phyloP scores from a whole-genome alignment of 768 basidiomycete species.

The Macrolepiota fuliginosa region DNA sequence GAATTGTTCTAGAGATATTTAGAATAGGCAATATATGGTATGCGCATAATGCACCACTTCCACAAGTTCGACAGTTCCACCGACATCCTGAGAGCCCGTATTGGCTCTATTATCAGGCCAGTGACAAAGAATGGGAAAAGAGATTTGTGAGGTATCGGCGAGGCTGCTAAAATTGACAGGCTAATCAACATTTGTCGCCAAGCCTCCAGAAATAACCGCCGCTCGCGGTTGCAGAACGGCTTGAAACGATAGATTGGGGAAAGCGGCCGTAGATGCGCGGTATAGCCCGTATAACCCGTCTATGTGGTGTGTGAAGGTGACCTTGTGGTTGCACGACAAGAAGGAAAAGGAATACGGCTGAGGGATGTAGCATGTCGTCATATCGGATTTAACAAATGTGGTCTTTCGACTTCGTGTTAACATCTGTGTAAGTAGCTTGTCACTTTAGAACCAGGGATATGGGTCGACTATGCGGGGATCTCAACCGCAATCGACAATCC shows the following conservation, averaged over 20 bases:
- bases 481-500: slow-evolving; percentile 36
- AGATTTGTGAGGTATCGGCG: not conserved
- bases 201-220: not conserved
- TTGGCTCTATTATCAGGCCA: not conserved
- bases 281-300: not conserved
- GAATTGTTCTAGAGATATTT: not conserved
- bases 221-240: slow-evolving; percentile 4
- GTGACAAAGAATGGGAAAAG: not conserved
- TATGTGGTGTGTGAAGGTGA: not conserved
- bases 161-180: not conserved
- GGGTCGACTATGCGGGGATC: slow-evolving; percentile 26
- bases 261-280: not conserved
- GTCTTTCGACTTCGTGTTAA: not conserved
- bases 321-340: not conserved
- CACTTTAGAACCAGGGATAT: not conserved
- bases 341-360: not conserved
- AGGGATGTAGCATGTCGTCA: not conserved
- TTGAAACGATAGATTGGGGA: not conserved
- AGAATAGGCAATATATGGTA: no score
- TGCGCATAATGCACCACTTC: not conserved
- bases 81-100: not conserved
- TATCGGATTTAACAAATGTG: not conserved
- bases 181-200: not conserved
- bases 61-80: not conserved
- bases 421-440: not conserved